These are phyloP conservation scores for Saccharomycopsis hybrid DNA, from an alignment of 1,139 yeast genomes.

Conservation along the genomic window DNA sequence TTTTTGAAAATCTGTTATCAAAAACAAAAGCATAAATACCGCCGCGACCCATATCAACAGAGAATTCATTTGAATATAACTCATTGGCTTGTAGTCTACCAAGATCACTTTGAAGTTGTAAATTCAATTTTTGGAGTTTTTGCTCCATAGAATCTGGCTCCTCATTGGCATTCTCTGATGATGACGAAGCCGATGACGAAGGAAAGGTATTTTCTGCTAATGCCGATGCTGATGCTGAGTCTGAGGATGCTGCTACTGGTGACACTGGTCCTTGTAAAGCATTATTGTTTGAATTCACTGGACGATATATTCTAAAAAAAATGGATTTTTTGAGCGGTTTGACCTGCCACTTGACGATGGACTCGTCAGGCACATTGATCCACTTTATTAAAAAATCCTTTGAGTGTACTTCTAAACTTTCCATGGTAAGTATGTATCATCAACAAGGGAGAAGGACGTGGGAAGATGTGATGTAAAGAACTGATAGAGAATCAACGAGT, in stretches of 20 bases:
- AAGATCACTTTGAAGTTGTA: constrained; percentile 37
- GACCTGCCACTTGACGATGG: constrained; percentile 69
- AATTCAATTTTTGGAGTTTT: constrained; percentile 33
- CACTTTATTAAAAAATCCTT: constrained; percentile 86
- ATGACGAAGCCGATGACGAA: constrained; percentile 14
- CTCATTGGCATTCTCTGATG: not conserved
- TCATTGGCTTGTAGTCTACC: constrained; percentile 48
- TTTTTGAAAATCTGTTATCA: constrained; percentile 87
- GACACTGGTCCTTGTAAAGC: not conserved
- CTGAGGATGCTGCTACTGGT: not conserved
- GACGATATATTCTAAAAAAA: constrained; percentile 32
- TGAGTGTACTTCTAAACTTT: constrained; percentile 82
- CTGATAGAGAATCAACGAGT: too few species aligned
- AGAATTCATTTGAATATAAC: constrained; percentile 55
- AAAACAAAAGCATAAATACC: constrained; percentile 83
- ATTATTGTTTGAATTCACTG: not conserved
- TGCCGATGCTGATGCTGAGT: not conserved
- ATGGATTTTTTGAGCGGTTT: constrained; percentile 83
- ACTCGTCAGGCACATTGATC: constrained; percentile 70
- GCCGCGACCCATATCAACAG: constrained; percentile 43
- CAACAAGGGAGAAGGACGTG: too few species aligned
- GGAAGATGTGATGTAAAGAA: too few species aligned
- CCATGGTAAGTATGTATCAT: constrained; percentile 40
- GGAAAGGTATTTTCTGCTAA: not conserved
- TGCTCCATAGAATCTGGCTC: constrained; percentile 31